Percentiles rank a stretch among this genome's conserved stretches.
phyloP scores from a whole-genome alignment of 2,329 filamentous ascomycete species.

The Botrytis hyacinthi region DNA sequence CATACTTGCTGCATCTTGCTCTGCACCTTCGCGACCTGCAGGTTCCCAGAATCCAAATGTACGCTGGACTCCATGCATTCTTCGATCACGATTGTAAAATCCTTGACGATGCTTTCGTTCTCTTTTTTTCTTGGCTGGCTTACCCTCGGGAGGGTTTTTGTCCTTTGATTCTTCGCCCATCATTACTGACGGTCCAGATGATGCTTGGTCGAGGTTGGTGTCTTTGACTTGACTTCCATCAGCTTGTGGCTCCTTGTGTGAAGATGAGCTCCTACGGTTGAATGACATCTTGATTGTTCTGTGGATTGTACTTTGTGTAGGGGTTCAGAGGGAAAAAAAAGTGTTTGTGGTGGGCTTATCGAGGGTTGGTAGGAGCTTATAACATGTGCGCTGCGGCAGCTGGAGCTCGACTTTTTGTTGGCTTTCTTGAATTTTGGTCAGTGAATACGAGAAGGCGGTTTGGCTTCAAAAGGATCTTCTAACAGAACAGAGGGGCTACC shows the following conservation, averaged over 20 bases:
- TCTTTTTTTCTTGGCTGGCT: not conserved
- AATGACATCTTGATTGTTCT: not conserved
- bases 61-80: not conserved
- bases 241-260: not conserved
- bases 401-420: not conserved
- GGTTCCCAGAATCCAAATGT: not conserved
- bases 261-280: not conserved
- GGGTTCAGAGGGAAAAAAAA: not conserved
- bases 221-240: not conserved
- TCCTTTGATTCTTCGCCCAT: not conserved
- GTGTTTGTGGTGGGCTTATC: not conserved
- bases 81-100: not conserved
- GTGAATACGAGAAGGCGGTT: not conserved
- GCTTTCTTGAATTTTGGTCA: not conserved
- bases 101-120: not conserved
- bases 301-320: not conserved
- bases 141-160: rapidly evolving
- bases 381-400: not conserved
- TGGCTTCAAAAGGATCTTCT: not conserved
- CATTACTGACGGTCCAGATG: not conserved
- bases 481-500: not conserved
- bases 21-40: not conserved
- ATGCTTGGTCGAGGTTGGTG: not conserved
- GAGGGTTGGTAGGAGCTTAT: not conserved
- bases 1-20: not conserved